Evolutionary conservation across 768 basidiomycete species (phyloP), one percentile per base, ranked within the genome.

Genomic region (Pholiota conissans): DNA sequence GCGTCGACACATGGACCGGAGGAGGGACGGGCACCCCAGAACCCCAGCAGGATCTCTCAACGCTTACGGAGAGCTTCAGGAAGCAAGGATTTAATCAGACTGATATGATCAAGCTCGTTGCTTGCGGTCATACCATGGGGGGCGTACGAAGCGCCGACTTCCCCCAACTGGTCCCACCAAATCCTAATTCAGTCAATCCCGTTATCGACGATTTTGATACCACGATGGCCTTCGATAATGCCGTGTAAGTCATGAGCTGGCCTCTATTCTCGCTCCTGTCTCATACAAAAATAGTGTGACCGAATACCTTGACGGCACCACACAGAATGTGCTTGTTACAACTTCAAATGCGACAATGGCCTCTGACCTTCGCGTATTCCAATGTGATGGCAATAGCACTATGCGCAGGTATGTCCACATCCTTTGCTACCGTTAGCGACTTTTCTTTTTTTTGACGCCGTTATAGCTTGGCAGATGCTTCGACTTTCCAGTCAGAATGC

Each of bases 61-160:
- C 73, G 0, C 73, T 77, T 50, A 73, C 65, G 16, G 69, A 72
- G 29, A 73, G 65, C 35, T 83, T 82, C 65, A 63, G 71, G 6
- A 73, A 73, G 8, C 70, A 74, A 62, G 81, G 81, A 3, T 82
- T 80, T 61, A 73, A 69, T 9, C 64, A 67, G 24, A 60, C 69
- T n/a, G 79, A 82, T 57, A 82, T 82, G 80, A 81, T 82, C 55
- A 70, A 74, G 53, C 73, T 83, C 47, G 75, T 76, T 20, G 79
- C 79, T 2, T 83, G 81, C 60, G 81, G 81, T 4, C 81, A 83
- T 61, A 79, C 79, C 7, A 69, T 82, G 52, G 81, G 81, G 56
- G 76, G 79, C 40, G 78, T 81, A 5, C 74, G 79, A 35, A 77
- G 74, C 59, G 64, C 73, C 3, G 79, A 77, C 53, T 80, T 80